phyloP scores from a whole-genome alignment of 2,329 filamentous ascomycete genomes.

The Orbilia ellipsospora region DNA sequence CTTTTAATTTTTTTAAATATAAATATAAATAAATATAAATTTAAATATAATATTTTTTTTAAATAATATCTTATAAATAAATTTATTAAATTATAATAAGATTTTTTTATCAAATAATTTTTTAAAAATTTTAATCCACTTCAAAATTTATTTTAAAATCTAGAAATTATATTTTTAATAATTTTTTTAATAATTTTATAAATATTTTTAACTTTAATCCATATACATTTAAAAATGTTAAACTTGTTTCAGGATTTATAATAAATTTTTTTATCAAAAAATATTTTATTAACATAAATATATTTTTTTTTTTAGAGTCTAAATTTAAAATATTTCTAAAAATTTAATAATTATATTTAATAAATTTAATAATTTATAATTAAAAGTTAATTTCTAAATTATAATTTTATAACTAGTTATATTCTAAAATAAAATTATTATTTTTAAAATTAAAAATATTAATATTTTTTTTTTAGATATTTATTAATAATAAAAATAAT shows the following conservation, averaged over 20 bases:
- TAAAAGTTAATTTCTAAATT: neutral
- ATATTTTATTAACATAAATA: neutral
- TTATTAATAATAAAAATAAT: neutral
- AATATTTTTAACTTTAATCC: too few species aligned
- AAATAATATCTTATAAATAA: neutral
- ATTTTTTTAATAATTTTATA: too few species aligned
- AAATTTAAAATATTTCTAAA: neutral
- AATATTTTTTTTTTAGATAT: neutral
- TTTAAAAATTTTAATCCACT: too few species aligned
- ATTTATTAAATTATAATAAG: too few species aligned
- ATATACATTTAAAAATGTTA: too few species aligned
- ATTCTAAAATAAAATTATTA: neutral
- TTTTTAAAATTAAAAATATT: neutral
- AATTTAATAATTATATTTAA: neutral
- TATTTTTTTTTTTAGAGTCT: neutral
- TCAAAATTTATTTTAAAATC: too few species aligned
- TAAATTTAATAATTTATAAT: too few species aligned
- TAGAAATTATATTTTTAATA: too few species aligned
- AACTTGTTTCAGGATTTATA: neutral
- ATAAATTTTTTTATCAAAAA: neutral
- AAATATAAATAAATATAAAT: too few species aligned
- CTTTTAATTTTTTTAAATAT: neutral
- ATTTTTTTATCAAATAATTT: conserved; percentile 5
- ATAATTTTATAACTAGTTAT: neutral
- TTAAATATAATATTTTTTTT: conserved; percentile 4